Conservation (phyloP, 768 basidiomycete species). For the Suillus placidus region DNA sequence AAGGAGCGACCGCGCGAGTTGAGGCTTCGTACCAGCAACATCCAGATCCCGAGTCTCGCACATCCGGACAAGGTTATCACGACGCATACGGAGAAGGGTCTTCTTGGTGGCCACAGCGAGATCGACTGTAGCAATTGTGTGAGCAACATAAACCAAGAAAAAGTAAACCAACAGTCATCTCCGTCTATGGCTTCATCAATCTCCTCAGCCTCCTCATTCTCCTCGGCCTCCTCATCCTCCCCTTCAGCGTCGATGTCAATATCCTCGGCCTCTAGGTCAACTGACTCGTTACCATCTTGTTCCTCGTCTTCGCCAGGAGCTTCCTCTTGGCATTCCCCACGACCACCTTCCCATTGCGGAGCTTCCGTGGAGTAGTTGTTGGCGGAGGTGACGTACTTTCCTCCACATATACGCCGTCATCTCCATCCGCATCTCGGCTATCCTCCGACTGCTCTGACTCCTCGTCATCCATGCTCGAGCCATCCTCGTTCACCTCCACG, state of each 20-base stretch:
- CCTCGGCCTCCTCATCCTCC: slow-evolving; percentile 36
- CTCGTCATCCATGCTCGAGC: slow-evolving; percentile 25
- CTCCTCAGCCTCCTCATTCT: slow-evolving; percentile 41
- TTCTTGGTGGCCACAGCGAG: slow-evolving; percentile 82
- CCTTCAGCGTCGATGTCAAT: slow-evolving; percentile 34
- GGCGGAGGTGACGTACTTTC: slow-evolving; percentile 40
- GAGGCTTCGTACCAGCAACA: slow-evolving; percentile 86
- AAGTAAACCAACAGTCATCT: slow-evolving; percentile 51
- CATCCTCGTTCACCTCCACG: slow-evolving; percentile 39
- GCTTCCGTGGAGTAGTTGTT: slow-evolving; percentile 49
- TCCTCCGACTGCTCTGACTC: slow-evolving; percentile 31
- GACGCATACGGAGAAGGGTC: slow-evolving; percentile 79
- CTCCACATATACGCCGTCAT: slow-evolving; percentile 44
- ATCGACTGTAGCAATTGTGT: slow-evolving; percentile 56
- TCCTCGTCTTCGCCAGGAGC: slow-evolving; percentile 39
- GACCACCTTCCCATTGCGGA: slow-evolving; percentile 74
- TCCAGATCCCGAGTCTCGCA: slow-evolving; percentile 88
- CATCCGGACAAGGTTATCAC: slow-evolving; percentile 90
- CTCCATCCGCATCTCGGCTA: slow-evolving; percentile 30
- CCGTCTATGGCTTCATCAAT: slow-evolving; percentile 59
- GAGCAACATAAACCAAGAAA: slow-evolving; percentile 19
- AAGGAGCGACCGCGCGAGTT: slow-evolving; percentile 86
- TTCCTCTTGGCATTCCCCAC: slow-evolving; percentile 44
- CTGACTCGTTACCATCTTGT: slow-evolving; percentile 40
- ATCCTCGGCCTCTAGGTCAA: slow-evolving; percentile 36